A percentile compares a stretch with the other conserved stretches of the same genome.
phyloP scores from a whole-genome alignment of 176 grass and related monocot species.

The Oryza meyeriana region DNA sequence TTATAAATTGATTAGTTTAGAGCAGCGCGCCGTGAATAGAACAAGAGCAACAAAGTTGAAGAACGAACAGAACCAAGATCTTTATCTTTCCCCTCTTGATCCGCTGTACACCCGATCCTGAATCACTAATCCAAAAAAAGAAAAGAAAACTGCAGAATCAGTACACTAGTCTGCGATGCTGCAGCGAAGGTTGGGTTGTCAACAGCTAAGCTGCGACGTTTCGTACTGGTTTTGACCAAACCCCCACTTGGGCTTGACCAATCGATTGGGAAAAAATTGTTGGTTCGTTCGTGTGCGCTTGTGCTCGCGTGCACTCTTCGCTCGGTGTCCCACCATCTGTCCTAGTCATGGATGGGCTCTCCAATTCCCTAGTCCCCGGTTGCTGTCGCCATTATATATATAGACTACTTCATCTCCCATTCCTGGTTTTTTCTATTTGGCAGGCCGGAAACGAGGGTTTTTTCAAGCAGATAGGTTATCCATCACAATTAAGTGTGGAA shows the following conservation, averaged over 20 bases:
- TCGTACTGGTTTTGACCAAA: not conserved
- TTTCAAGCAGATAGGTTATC: slow-evolving; percentile 5
- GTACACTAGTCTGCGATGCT: not conserved
- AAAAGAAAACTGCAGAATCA: no score
- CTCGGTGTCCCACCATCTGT: not conserved
- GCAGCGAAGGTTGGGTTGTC: not conserved
- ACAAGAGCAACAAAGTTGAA: no score
- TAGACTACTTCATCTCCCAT: not conserved
- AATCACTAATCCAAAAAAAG: no score
- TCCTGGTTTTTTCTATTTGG: not conserved
- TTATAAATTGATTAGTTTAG: no score
- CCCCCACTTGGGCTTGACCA: not conserved
- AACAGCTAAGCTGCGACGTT: not conserved
- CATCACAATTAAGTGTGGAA: slow-evolving; percentile 21
- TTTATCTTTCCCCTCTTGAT: no score
- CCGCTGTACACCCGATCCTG: no score
- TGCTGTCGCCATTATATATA: slow-evolving; percentile 19
- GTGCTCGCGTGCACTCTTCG: slow-evolving; percentile 50
- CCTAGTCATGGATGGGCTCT: not conserved
- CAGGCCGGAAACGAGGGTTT: slow-evolving; percentile 13
- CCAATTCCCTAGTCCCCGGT: not conserved
- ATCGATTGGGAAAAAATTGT: no score
- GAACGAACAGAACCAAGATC: no score
- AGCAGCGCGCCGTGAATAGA: no score
- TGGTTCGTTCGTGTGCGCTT: not conserved